A percentile compares a stretch with the other conserved stretches of the same genome.
Evolutionary conservation across 2,329 filamentous ascomycete genomes (phyloP).

Genomic region (Calonectria honghensis): DNA sequence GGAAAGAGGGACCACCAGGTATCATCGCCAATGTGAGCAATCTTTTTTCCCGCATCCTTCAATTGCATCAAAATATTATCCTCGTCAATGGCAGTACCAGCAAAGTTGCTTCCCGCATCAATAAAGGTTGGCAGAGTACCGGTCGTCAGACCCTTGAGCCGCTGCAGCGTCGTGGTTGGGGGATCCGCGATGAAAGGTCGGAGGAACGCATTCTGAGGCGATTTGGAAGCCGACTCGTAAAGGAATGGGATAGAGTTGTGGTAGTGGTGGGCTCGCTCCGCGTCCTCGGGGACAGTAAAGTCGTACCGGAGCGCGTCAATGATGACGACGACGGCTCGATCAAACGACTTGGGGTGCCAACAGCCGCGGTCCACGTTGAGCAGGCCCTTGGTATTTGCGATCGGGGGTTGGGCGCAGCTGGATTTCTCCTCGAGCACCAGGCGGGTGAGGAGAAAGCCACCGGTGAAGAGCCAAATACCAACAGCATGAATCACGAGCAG

Average conservation of each 20-base stretch:
- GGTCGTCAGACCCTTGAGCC: constrained; percentile 94
- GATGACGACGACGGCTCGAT: constrained; percentile 91
- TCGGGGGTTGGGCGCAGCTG: constrained; percentile 80
- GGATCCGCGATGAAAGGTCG: constrained; percentile 98
- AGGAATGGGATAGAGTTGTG: constrained; percentile 92
- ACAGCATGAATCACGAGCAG: constrained; percentile 84
- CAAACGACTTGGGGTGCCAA: constrained; percentile 96
- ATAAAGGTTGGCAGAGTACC: constrained; percentile 96
- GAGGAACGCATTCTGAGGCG: constrained; percentile 89
- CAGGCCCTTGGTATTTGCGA: constrained; percentile 66
- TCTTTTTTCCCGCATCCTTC: constrained; percentile 78
- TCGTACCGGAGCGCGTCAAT: constrained; percentile 97
- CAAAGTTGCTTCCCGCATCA: constrained; percentile 95
- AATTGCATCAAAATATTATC: constrained; percentile 85
- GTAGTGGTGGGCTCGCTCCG: constrained; percentile 71
- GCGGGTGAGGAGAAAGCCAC: constrained; percentile 93
- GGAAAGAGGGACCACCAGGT: constrained; percentile 97
- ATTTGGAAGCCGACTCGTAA: constrained; percentile 84
- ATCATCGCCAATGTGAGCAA: constrained; percentile 97
- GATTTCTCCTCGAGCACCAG: constrained; percentile 87
- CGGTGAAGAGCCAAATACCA: constrained; percentile 94
- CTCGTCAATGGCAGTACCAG: constrained; percentile 95
- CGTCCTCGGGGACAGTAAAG: constrained; percentile 86
- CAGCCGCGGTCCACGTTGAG: constrained; percentile 80
- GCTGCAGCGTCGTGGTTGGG: constrained; percentile 93